Evolutionary conservation across 1,139 yeast species (phyloP).

Genomic region (Eremothecium sinecaudum): DNA sequence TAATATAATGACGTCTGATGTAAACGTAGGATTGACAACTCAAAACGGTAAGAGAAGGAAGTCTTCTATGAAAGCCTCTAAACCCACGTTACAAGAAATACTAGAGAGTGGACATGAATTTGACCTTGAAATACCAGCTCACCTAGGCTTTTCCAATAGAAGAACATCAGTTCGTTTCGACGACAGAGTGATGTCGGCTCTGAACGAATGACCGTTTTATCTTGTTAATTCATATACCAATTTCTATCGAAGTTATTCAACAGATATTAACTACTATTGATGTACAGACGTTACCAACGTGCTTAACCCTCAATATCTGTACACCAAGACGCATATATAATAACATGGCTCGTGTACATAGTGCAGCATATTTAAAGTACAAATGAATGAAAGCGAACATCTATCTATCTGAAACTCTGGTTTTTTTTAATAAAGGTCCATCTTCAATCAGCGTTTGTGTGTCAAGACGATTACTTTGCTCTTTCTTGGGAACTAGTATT

Average conservation of each 20-base stretch:
- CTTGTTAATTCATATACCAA: too few species aligned
- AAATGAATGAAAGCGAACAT: too few species aligned
- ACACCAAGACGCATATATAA: too few species aligned
- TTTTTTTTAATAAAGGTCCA: conserved; percentile 26
- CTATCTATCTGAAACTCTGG: conserved; percentile 17
- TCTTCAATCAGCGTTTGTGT: conserved; percentile 21
- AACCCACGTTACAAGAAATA: conserved; percentile 41
- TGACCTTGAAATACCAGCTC: conserved; percentile 40
- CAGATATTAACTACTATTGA: too few species aligned
- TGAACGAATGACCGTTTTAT: conserved; percentile 30
- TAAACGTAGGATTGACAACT: conserved; percentile 1
- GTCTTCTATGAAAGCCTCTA: conserved; percentile 30
- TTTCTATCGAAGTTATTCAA: too few species aligned
- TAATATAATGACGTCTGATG: conserved; percentile 16
- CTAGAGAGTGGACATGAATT: conserved; percentile 40
- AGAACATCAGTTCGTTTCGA: conserved; percentile 69
- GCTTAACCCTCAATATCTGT: too few species aligned
- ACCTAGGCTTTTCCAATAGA: conserved; percentile 34
- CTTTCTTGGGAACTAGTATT: background rate
- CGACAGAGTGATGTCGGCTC: conserved; percentile 46
- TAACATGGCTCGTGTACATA: too few species aligned
- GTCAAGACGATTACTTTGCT: too few species aligned
- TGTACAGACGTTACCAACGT: too few species aligned
- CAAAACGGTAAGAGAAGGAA: conserved; percentile 20
- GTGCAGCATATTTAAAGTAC: too few species aligned